Conservation (phyloP, 2,329 filamentous ascomycete genomes). For the Xylaria sp. region DNA sequence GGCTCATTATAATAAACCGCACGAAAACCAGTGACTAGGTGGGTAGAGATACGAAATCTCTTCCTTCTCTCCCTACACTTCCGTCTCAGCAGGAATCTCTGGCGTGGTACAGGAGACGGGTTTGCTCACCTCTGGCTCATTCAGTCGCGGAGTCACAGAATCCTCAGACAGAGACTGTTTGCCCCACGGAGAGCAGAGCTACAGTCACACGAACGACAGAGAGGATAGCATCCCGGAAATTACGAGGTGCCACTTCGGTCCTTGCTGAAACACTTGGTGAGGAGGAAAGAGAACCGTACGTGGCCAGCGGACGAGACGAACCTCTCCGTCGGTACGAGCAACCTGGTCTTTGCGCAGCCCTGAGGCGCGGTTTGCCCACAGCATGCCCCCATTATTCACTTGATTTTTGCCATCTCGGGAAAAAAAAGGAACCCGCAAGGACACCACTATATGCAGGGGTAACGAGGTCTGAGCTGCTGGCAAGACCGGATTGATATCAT, state of each 20-base stretch:
- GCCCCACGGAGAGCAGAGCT: conserved; percentile 20
- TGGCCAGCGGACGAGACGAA: neutral
- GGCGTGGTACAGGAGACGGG: conserved; percentile 17
- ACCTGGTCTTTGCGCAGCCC: neutral
- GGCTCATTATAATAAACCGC: neutral
- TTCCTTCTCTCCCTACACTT: neutral
- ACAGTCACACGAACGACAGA: conserved; percentile 20
- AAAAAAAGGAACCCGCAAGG: neutral
- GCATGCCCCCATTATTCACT: neutral
- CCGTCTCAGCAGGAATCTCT: neutral
- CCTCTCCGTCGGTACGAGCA: neutral
- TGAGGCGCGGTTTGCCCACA: neutral
- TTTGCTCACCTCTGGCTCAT: conserved; percentile 11
- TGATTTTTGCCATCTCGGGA: neutral
- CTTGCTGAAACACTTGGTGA: conserved; percentile 21
- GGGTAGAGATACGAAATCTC: neutral
- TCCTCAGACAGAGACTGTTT: conserved; percentile 16
- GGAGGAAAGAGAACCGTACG: neutral
- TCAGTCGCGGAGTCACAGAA: conserved; percentile 1
- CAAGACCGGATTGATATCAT: too few species aligned
- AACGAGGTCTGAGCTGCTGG: neutral
- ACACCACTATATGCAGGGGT: neutral
- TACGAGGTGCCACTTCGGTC: conserved; percentile 26
- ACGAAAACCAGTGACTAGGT: neutral
- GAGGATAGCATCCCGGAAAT: conserved; percentile 18